Conservation (phyloP, 441 rosid species). For the Mallotus japonicus region DNA sequence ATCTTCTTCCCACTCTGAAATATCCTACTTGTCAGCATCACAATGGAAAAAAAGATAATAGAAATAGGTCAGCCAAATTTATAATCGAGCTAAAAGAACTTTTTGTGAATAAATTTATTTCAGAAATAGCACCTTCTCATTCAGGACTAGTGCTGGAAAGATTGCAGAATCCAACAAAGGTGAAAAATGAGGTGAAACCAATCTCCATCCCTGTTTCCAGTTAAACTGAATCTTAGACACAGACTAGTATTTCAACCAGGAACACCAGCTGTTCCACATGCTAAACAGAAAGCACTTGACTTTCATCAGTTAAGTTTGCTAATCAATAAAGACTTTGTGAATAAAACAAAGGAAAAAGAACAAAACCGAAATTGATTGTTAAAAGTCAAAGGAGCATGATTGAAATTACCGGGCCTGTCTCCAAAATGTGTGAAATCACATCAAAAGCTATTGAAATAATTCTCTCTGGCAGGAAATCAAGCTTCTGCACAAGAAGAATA, state of each 20-base stretch:
- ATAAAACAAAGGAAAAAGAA: conserved; percentile 12
- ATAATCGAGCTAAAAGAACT: conserved; percentile 4
- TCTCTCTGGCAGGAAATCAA: conserved; percentile 61
- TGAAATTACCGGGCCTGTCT: conserved; percentile 81
- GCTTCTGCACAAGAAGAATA: conserved; percentile 53
- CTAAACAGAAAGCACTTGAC: conserved; percentile 11
- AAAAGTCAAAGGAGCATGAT: conserved; percentile 19
- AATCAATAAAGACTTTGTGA: not conserved
- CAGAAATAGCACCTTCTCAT: conserved; percentile 62
- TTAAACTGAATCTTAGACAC: conserved; percentile 19
- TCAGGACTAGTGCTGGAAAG: conserved; percentile 66
- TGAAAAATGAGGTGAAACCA: conserved; percentile 81
- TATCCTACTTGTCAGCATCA: conserved; percentile 50
- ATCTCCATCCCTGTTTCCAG: conserved; percentile 78
- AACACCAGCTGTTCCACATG: conserved; percentile 9
- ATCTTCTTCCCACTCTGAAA: conserved; percentile 88
- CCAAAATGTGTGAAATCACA: conserved; percentile 70
- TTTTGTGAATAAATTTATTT: conserved; percentile 3
- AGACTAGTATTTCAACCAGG: not conserved
- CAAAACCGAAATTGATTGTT: not conserved
- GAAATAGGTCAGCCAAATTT: conserved; percentile 15
- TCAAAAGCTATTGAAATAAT: conserved; percentile 74
- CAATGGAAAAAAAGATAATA: conserved; percentile 8
- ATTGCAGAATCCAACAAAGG: conserved; percentile 72
- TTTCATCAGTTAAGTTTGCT: not conserved